Percentiles rank a stretch among this genome's conserved stretches.
Evolutionary conservation across 2,329 filamentous ascomycete species (phyloP).

Genomic region (Emydomyces testavorans): DNA sequence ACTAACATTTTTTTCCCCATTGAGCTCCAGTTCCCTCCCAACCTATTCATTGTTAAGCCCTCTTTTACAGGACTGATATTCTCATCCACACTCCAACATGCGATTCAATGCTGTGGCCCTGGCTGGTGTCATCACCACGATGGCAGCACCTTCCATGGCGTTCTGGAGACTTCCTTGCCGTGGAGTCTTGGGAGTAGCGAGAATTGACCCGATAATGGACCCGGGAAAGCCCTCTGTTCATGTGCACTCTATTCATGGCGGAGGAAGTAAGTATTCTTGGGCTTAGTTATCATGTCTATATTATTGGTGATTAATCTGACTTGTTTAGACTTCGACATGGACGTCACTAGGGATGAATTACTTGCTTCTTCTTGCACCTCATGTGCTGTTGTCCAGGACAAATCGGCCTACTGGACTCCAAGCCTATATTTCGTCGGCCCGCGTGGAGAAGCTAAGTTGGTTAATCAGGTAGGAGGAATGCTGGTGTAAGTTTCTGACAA

Average conservation of each 20-base stretch:
- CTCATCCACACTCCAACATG: constrained; percentile 3
- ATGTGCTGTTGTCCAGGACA: constrained; percentile 67
- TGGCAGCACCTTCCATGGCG: constrained; percentile 39
- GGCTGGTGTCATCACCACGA: constrained; percentile 10
- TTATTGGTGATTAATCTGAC: too few species aligned
- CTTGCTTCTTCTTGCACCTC: constrained; percentile 59
- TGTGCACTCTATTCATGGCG: constrained; percentile 64
- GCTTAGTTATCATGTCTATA: too few species aligned
- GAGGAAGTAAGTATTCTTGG: constrained; percentile 60
- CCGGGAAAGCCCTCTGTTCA: constrained; percentile 51
- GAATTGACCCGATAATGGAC: constrained; percentile 66
- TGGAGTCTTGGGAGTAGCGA: constrained; percentile 54
- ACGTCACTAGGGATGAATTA: constrained; percentile 48
- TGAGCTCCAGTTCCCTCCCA: background rate
- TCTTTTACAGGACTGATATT: background rate
- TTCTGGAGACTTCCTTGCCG: constrained; percentile 90
- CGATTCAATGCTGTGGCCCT: constrained; percentile 8
- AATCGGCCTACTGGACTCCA: constrained; percentile 81
- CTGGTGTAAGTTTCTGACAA: constrained; percentile 55
- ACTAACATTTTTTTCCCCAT: too few species aligned
- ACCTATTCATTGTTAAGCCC: background rate
- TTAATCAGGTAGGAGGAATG: constrained; percentile 69
- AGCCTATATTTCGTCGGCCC: constrained; percentile 62
- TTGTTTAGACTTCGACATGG: constrained; percentile 55
- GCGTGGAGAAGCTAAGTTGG: constrained; percentile 56